These are phyloP conservation scores for Exophiala dermatitidis DNA, from an alignment of 2,329 filamentous ascomycete species.

Conservation along the genomic window DNA sequence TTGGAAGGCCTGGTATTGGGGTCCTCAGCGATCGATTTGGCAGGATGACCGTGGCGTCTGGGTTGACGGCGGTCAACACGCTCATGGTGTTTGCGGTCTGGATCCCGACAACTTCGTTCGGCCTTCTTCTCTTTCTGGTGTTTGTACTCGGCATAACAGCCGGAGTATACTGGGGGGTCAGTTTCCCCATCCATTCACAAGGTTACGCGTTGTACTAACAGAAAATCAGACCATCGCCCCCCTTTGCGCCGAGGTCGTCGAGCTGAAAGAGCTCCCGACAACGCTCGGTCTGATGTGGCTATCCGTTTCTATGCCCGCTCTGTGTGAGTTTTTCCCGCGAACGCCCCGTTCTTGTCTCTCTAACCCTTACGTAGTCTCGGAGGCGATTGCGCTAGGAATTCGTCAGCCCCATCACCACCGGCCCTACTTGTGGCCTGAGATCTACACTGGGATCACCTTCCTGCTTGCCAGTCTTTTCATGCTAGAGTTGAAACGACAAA, in stretches of 20 bases:
- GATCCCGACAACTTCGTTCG: slow-evolving; percentile 41
- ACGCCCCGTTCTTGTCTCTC: not conserved
- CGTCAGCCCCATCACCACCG: slow-evolving; percentile 37
- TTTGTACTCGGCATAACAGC: slow-evolving; percentile 40
- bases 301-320: slow-evolving; percentile 35
- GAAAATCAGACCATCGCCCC: slow-evolving; percentile 28
- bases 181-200: not conserved
- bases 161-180: slow-evolving; percentile 42
- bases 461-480: slow-evolving; percentile 26
- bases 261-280: slow-evolving; percentile 27
- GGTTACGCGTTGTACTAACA: slow-evolving; percentile 3
- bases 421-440: slow-evolving; percentile 45
- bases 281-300: slow-evolving; percentile 29
- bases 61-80: slow-evolving; percentile 36
- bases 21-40: slow-evolving; percentile 41
- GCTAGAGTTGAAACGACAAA: slow-evolving; percentile 23
- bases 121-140: slow-evolving; percentile 39
- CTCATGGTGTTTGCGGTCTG: slow-evolving; percentile 41
- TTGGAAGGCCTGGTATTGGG: slow-evolving; percentile 44
- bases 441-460: slow-evolving; percentile 41
- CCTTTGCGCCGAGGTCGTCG: slow-evolving; percentile 29
- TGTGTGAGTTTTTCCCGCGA: slow-evolving; percentile 33
- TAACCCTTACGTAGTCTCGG: slow-evolving; percentile 35
- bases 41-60: slow-evolving; percentile 38
- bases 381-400: slow-evolving; percentile 48